Evolutionary conservation across 768 basidiomycete genomes (phyloP), one percentile per base, ranked within the genome.

Genomic region (Lenzites betulinus): DNA sequence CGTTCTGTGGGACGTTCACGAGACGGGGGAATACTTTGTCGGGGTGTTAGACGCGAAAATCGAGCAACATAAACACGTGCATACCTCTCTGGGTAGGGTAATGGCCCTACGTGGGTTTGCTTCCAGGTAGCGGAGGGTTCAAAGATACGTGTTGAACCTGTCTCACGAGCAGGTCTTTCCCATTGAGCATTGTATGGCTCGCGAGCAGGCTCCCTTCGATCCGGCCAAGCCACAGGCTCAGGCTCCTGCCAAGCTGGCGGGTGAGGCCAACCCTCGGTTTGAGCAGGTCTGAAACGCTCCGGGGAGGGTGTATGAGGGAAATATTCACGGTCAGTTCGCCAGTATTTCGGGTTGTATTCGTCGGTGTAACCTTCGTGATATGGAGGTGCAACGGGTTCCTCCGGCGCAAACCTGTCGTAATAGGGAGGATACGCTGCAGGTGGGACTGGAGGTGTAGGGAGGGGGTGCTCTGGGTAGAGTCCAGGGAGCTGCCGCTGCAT

Each of bases 71-170:
- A 23, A 46, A 56, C 48, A 64, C 42, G 49, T 53, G 52, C 60
- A 52, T 33, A 51, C 54, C 49, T 56, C 9, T 51, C 56, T 22
- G 46, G 43, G 42, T 58, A 58, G 1, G 51, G 39, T 9, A n/a
- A 1, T 28, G 54, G 77, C 66, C 85, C 83, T 50, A 67, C 67
- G 65, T 84, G 83, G 9, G 74, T 72, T 64, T 87, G 82, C 69
- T 86, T 88, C 89, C 90, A 90, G 33, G 77, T 73, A 20, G 88
- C 85, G 35, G 87, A 88, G 33, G 89, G 88, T 69, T 91, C 90
- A 67, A 90, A 85, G 78, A 85, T 83, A 64, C 87, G 78, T 60
- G 81, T 75, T 13, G 78, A 75, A 48, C 77, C 71, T 58, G 70
- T 71, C 58, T 79, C 78, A 52, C 76, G 74, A 58, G 71, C 70